Conservation (phyloP, 2,329 filamentous ascomycete genomes). For the Penicillium corylophilum region DNA sequence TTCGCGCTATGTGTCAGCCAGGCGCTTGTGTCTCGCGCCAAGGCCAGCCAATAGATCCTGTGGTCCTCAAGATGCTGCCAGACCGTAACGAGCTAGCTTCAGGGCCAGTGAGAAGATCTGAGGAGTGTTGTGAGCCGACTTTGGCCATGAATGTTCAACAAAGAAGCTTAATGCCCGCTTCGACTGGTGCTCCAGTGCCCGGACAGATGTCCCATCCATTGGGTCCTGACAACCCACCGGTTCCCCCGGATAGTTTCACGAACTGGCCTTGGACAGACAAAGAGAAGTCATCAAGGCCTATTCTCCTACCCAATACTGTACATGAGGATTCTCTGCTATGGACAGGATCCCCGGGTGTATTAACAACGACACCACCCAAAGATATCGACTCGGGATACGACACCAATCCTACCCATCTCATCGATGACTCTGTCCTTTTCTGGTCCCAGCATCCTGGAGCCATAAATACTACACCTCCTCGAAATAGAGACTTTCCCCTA, state of each 20-base stretch:
- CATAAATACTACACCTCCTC: not conserved
- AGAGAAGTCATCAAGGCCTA: not conserved
- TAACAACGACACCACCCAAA: conserved; percentile 1
- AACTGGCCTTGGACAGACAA: not conserved
- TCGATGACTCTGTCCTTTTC: conserved; percentile 9
- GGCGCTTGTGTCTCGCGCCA: conserved; percentile 7
- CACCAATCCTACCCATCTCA: not conserved
- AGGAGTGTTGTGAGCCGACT: not conserved
- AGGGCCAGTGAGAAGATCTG: not conserved
- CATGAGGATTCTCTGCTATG: not conserved
- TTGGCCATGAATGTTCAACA: not conserved
- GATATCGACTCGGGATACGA: not conserved
- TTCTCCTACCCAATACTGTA: not conserved
- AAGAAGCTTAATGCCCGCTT: not conserved
- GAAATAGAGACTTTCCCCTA: not conserved
- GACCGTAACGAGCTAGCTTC: not conserved
- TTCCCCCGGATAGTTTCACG: not conserved
- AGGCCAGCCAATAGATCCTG: conserved; percentile 12
- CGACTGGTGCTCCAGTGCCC: not conserved
- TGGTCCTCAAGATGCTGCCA: conserved; percentile 7
- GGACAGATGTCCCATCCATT: not conserved
- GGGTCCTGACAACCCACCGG: not conserved
- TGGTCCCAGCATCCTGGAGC: conserved; percentile 8
- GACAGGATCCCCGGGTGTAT: not conserved
- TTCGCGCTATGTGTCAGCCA: conserved; percentile 12